Percentiles rank a stretch among this genome's conserved stretches.
Conservation (phyloP, 805 yeast genomes). For the Grigorovia transvaalensis region DNA sequence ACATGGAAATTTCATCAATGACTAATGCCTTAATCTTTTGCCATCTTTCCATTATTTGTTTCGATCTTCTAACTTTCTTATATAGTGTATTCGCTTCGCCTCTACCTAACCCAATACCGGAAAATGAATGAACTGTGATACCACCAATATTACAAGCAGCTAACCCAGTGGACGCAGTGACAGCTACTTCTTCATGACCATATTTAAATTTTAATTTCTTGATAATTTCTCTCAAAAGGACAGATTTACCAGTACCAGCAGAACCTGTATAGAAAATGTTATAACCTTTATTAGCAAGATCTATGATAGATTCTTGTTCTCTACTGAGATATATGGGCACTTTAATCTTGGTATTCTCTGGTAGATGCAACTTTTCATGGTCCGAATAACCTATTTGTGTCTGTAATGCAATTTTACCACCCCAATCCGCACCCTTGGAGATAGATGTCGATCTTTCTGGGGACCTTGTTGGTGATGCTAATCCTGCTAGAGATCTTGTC, state of each 20-base stretch:
- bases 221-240: constrained; percentile 58
- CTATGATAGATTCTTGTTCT: constrained; percentile 59
- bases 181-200: constrained; percentile 46
- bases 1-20: constrained; percentile 75
- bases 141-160: constrained; percentile 82
- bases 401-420: constrained; percentile 22
- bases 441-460: neutral
- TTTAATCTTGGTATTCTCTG: constrained; percentile 19
- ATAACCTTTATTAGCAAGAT: constrained; percentile 50
- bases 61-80: constrained; percentile 44
- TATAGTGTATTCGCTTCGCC: constrained; percentile 39
- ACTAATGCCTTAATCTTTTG: constrained; percentile 44
- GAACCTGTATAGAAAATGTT: constrained; percentile 91
- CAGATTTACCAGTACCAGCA: constrained; percentile 97
- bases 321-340: constrained; percentile 33
- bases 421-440: constrained; percentile 2
- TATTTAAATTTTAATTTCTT: constrained; percentile 38
- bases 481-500: too few species aligned
- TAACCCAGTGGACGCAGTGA: constrained; percentile 77
- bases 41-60: constrained; percentile 47
- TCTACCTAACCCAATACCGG: constrained; percentile 67
- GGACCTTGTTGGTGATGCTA: neutral
- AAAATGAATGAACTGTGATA: constrained; percentile 61
- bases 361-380: constrained; percentile 8
- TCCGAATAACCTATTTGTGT: constrained; percentile 23